phyloP scores from a whole-genome alignment of 208 protist species.

The Crithidia acanthocephali region DNA sequence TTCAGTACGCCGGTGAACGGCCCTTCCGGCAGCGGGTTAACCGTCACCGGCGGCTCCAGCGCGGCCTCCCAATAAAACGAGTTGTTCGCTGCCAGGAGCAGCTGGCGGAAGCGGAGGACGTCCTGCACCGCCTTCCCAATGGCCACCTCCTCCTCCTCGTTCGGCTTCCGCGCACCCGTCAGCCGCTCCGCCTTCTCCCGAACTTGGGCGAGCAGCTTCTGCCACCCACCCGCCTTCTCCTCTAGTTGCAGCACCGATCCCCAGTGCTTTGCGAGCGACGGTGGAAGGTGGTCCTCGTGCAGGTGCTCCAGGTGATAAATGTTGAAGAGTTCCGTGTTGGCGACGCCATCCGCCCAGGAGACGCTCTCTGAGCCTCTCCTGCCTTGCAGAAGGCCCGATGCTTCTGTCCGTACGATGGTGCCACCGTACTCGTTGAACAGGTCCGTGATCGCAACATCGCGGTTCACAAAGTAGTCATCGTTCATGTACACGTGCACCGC shows the following conservation, averaged over 20 bases:
- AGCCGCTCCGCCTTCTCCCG: constrained; percentile 4
- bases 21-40: constrained; percentile 3
- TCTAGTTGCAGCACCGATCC: neutral
- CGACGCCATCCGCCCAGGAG: constrained; percentile 43
- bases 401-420: constrained; percentile 60
- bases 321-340: constrained; percentile 48
- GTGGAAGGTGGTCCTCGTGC: constrained; percentile 41
- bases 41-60: neutral
- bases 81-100: constrained; percentile 22
- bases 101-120: constrained; percentile 10
- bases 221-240: constrained; percentile 3
- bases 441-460: constrained; percentile 54
- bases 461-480: constrained; percentile 82
- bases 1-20: neutral
- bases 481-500: constrained; percentile 72
- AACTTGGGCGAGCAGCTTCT: neutral
- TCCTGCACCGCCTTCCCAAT: constrained; percentile 2
- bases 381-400: neutral
- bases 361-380: neutral
- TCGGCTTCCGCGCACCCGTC: neutral
- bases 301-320: constrained; percentile 42
- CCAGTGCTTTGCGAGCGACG: neutral
- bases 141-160: constrained; percentile 5
- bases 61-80: constrained; percentile 27
- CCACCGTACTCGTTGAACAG: constrained; percentile 68